Evolutionary conservation across 2,329 filamentous ascomycete genomes (phyloP), one percentile per base, ranked within the genome.

Genomic region (Nigrospora oryzae): DNA sequence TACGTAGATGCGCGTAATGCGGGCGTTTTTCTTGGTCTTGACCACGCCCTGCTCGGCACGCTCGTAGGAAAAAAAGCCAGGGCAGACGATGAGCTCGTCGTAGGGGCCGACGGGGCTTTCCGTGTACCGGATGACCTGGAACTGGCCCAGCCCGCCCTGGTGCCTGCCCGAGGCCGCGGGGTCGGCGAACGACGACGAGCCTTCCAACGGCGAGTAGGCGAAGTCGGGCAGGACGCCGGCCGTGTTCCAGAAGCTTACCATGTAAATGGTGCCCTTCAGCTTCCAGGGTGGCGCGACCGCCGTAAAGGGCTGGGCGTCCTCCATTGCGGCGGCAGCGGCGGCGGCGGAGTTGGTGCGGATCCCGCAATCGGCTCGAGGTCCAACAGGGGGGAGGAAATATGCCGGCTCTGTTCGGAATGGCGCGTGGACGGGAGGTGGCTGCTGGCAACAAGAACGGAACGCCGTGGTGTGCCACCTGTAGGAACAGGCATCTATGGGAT

Each of bases 1-100:
- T 13, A 78, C 75, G 51, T 77, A 78, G 11, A 77, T 73, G 17
- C 73, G 65, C n/a, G 73, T 74, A 50, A 75, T 67, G 32, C 70
- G 63, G 8, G 61, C 53, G 40, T 65, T 69, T 35, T 57, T 62
- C 45, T 55, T 63, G 45, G 52, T 64, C 17, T 53, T 49, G 12
- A 56, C 54, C 49, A 54, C 64, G 6, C 56, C 59, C 10, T 57
- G 56, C 19, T 60, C 55, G 17, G 64, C 65, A 17, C 65, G 59
- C 11, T 62, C 59, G 49, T 70, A 70, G 13, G 64, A 61, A 47
- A 70, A 75, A 33, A 54, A 61, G 1, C 74, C 74, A 0, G 74
- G 74, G 3, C 65, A 56, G 30, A 77, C 51, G 23, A 73, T 57
- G 44, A 78, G 54, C 56, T 78, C 74, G 50, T 78, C 74, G 46